Evolutionary conservation across 106 monocot species (phyloP), one percentile per base, ranked within the genome.

Genomic region (Hemerocallis citrina): DNA sequence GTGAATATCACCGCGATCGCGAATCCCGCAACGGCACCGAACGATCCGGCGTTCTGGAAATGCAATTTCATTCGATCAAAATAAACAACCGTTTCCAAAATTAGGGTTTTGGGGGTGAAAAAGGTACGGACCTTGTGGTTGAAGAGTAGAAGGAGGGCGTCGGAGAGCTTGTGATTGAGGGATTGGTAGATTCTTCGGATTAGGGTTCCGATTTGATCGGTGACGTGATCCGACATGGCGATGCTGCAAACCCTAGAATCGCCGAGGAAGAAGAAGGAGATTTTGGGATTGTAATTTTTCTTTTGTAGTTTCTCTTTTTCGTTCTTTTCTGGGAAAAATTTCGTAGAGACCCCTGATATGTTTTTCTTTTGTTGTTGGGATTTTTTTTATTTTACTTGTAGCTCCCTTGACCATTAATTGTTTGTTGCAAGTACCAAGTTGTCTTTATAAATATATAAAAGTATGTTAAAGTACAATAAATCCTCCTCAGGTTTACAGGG

Each of bases 1-100:
- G 81, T 77, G 70, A 88, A 88, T 14, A 83, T 74, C 27, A 88
- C 75, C 0, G 88, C 83, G 64, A 88, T 74, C 2, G 88, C 88
- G 60, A 88, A 76, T 4, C 88, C 88, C 30, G 88, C 88, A 59
- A 83, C 45, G 13, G 88, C 83, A 27, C 83, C 88, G 20, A 88
- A 40, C 32, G 88, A 88, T 0, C 88, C 79, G 8, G 79, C 88
- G 33, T 54, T 66, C 87, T 87, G 56, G 14, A 12, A 25, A 49
- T 9, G 14, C 24, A 23, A 25, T 4, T n/a, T n/a, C 27, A 25
- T 9, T 7, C 11, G n/a, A 19, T 21, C 3, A 11, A 4, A 29
- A 11, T 41, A 41, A 41, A 14, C 40, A 0, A 9, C 11, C 40
- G 40, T 41, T 41, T 41, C 29, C 29, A 40, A 39, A n/a, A 47